Evolutionary conservation across 805 yeast species (phyloP).

Genomic region (Jamesozyma piceae): DNA sequence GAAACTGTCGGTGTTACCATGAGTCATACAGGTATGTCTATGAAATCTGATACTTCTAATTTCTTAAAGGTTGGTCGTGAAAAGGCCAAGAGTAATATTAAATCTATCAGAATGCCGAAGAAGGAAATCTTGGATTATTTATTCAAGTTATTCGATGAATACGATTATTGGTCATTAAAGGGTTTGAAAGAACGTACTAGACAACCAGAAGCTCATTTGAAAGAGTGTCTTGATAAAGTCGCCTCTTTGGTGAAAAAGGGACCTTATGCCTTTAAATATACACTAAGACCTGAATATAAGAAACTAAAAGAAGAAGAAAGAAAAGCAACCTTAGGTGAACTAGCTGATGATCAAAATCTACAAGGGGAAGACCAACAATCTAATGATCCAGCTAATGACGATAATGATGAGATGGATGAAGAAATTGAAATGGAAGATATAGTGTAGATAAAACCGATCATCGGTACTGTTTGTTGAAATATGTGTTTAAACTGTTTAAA

Average conservation of each 20-base stretch:
- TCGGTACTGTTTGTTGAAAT: no score
- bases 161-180: constrained; percentile 93
- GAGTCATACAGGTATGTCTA: constrained; percentile 77
- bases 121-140: constrained; percentile 81
- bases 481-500: no score
- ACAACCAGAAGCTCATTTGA: constrained; percentile 89
- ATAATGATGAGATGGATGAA: constrained; percentile 54
- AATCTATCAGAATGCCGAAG: constrained; percentile 90
- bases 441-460: constrained; percentile 32
- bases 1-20: constrained; percentile 83
- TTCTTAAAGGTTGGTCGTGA: constrained; percentile 50
- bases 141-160: constrained; percentile 85
- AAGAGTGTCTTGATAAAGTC: constrained; percentile 82
- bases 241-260: constrained; percentile 89
- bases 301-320: constrained; percentile 68
- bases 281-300: constrained; percentile 83
- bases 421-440: constrained; percentile 74
- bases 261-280: constrained; percentile 88
- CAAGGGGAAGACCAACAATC: neutral
- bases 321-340: constrained; percentile 52
- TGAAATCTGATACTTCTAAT: constrained; percentile 61
- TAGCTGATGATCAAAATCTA: constrained; percentile 26
- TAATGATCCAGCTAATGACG: constrained; percentile 12
- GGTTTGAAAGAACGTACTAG: constrained; percentile 88
- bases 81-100: constrained; percentile 37